Conservation (phyloP, 331 rosid genomes). For the Rhamnella rubrinervis region DNA sequence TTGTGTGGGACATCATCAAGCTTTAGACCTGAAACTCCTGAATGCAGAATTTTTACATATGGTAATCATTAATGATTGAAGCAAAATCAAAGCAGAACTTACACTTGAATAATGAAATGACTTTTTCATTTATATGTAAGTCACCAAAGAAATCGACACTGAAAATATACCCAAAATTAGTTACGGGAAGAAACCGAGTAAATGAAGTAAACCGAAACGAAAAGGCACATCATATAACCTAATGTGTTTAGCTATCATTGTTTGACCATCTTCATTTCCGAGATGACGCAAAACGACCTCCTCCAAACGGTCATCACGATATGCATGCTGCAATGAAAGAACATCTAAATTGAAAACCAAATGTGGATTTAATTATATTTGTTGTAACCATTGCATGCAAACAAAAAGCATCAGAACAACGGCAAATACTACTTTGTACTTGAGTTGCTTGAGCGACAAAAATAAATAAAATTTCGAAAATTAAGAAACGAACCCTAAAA, state of each 20-base stretch:
- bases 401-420: no score
- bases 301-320: constrained; percentile 75
- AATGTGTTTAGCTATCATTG: not conserved
- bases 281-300: constrained; percentile 78
- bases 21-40: no score
- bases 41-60: no score
- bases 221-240: not conserved
- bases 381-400: not conserved
- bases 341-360: constrained; percentile 14
- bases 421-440: no score
- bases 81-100: constrained; percentile 26
- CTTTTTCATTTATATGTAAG: constrained; percentile 66
- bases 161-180: constrained; percentile 31
- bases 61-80: no score
- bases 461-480: no score
- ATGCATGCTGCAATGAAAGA: constrained; percentile 74
- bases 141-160: constrained; percentile 89
- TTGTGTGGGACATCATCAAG: no score
- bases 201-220: not conserved
- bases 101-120: constrained; percentile 29
- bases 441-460: no score
- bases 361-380: not conserved
- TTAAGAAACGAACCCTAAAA: no score
- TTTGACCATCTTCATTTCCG: constrained; percentile 77
- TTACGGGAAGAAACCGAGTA: not conserved